Evolutionary conservation across 805 yeast species (phyloP).

Genomic region (Starmerella sirachaensis): DNA sequence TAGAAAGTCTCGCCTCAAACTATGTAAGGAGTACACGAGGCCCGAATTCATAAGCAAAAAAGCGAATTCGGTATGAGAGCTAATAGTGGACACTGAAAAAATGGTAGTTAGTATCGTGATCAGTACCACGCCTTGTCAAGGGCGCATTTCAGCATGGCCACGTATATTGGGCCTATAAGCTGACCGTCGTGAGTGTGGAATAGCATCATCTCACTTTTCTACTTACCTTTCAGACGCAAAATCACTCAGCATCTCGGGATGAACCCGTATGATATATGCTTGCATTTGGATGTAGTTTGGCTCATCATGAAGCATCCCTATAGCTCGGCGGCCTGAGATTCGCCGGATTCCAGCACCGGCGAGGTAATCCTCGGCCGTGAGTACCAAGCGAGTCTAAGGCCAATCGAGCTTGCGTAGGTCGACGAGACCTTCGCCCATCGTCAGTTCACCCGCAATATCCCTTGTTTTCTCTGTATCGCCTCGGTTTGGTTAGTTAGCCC

Average conservation of each 20-base stretch:
- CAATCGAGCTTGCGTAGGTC: neutral
- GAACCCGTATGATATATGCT: constrained; percentile 91
- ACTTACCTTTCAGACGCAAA: constrained; percentile 44
- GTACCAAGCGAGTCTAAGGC: neutral
- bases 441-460: too few relatives aligned
- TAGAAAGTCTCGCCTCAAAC: too few relatives aligned
- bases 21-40: too few relatives aligned
- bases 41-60: too few relatives aligned
- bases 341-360: constrained; percentile 6
- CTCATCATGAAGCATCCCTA: constrained; percentile 43
- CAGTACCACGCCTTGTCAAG: constrained; percentile 72
- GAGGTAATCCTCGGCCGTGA: constrained; percentile 10
- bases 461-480: neutral
- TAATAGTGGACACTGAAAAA: too few relatives aligned
- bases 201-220: constrained; percentile 37
- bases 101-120: too few relatives aligned
- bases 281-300: constrained; percentile 68
- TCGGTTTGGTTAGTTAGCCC: constrained; percentile 25
- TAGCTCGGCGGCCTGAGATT: too few relatives aligned
- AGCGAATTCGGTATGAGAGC: too few relatives aligned
- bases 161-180: constrained; percentile 42
- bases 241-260: constrained; percentile 42
- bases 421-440: too few relatives aligned
- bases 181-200: constrained; percentile 62
- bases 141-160: constrained; percentile 68